Conservation (phyloP, 257 asterid genomes). For the Solanum chiquidenum region DNA sequence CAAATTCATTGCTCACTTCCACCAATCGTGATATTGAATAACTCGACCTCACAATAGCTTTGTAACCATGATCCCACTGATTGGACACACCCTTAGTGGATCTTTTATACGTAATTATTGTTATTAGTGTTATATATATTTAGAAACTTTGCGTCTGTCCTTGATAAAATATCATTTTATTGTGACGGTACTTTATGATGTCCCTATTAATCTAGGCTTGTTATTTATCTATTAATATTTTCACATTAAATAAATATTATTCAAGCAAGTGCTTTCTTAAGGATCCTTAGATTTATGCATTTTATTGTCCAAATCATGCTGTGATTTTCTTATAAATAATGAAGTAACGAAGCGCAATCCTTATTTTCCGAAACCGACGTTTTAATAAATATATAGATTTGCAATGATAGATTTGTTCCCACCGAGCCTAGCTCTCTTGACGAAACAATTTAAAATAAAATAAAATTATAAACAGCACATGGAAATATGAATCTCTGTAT, state of each 20-base stretch:
- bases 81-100: neutral
- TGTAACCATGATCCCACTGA: neutral
- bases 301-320: neutral
- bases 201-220: conserved; percentile 5
- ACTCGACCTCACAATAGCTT: neutral
- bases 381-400: neutral
- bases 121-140: neutral
- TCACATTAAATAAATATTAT: neutral
- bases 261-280: neutral
- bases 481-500: conserved; percentile 32
- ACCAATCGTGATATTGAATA: neutral
- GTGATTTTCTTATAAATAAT: neutral
- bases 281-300: neutral
- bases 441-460: neutral
- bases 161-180: neutral
- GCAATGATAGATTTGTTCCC: neutral
- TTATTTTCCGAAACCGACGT: conserved; percentile 16
- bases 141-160: neutral
- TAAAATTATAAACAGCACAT: conserved; percentile 31
- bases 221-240: neutral
- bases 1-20: neutral
- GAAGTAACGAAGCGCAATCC: neutral
- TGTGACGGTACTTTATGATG: neutral
- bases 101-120: neutral
- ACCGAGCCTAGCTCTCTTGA: neutral